These are phyloP conservation scores for Podaxis sp. DNA, from an alignment of 768 basidiomycete species.

Conservation along the genomic window DNA sequence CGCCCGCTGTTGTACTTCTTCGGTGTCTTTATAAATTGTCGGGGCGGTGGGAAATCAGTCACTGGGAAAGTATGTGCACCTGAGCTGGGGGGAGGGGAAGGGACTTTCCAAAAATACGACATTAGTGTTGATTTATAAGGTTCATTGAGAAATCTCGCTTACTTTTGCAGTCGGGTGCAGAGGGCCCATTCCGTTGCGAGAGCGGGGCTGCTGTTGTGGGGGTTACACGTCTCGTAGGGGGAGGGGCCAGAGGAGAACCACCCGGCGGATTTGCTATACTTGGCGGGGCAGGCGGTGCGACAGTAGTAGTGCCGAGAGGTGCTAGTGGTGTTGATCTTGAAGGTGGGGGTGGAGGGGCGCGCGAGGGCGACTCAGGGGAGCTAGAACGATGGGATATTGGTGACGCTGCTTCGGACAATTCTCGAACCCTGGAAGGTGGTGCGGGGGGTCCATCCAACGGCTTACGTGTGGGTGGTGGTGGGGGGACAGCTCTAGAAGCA, in stretches of 20 bases:
- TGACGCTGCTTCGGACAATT: slow-evolving; percentile 11
- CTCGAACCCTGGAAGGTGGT: slow-evolving; percentile 17
- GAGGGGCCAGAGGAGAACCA: slow-evolving; percentile 27
- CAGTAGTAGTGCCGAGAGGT: slow-evolving; percentile 21
- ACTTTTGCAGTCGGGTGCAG: slow-evolving; percentile 46
- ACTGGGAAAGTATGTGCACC: slow-evolving; percentile 73
- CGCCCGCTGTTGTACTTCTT: slow-evolving; percentile 66
- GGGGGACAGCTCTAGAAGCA: slow-evolving; percentile 33
- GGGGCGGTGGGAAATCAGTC: slow-evolving; percentile 75
- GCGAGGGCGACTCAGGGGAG: slow-evolving; percentile 5
- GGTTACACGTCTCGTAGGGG: slow-evolving; percentile 22
- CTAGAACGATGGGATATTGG: background rate
- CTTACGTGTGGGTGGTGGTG: slow-evolving; percentile 29
- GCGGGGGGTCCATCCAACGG: slow-evolving; percentile 18
- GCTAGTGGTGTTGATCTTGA: slow-evolving; percentile 21
- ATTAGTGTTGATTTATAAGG: slow-evolving; percentile 13
- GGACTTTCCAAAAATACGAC: slow-evolving; percentile 26
- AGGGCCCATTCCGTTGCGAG: slow-evolving; percentile 6
- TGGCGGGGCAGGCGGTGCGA: slow-evolving; percentile 30
- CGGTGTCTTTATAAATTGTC: slow-evolving; percentile 45
- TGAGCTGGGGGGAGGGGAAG: slow-evolving; percentile 52
- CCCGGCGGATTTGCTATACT: slow-evolving; percentile 28
- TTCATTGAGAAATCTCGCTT: slow-evolving; percentile 20
- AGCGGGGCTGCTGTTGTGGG: slow-evolving; percentile 16
- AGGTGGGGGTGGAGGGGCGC: slow-evolving; percentile 12